Evolutionary conservation across 192 early-diverging fungal genomes (phyloP), one percentile per base, ranked within the genome.

Genomic region (Fimicolochytrium jonesii): DNA sequence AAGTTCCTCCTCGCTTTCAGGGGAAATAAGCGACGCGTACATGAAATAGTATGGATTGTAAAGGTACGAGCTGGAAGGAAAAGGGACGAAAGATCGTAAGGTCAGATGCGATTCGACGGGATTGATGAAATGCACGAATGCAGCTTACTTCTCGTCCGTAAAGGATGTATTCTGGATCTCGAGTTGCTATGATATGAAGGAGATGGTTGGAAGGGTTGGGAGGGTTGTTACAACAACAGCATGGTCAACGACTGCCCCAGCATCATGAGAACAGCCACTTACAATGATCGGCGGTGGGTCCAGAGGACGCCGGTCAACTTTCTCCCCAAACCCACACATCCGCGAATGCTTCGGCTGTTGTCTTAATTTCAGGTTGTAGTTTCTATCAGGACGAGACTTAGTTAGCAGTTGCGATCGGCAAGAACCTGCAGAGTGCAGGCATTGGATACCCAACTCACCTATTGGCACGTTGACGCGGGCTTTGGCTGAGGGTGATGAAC

Each of bases 21-120:
- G 84, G 33, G 86, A 84, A 71, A 95, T 87, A 36, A 97, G 72
- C 3, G 93, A 92, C 1, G 91, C 93, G 67, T 95, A 95, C 92
- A 95, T 93, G 69, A 97, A 97, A 73, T 92, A 95, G 73, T 93
- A 94, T 6, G 95, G 93, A 65, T 94, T 94, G 49, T 69, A 76
- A 15, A 72, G 59, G 46, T 76, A 70, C 15, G 70, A 45, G 53
- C 63, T 72, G 61, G 9, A 25, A 4, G 36, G 13, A 25, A 25
- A 22, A 7, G 6, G 26, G 50, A 9, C 50, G 31, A 30, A 30
- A 23, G 20, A 6, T 4, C 18, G 48, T 28, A 6, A 47, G 45
- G 22, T 9, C 3, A 13, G 28, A 29, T 22, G n/a, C n/a, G n/a
- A n/a, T n/a, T n/a, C n/a, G n/a, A n/a, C n/a, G n/a, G n/a, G n/a